These are phyloP conservation scores for Trichoderma breve DNA, from an alignment of 2,329 filamentous ascomycete genomes.

Conservation along the genomic window DNA sequence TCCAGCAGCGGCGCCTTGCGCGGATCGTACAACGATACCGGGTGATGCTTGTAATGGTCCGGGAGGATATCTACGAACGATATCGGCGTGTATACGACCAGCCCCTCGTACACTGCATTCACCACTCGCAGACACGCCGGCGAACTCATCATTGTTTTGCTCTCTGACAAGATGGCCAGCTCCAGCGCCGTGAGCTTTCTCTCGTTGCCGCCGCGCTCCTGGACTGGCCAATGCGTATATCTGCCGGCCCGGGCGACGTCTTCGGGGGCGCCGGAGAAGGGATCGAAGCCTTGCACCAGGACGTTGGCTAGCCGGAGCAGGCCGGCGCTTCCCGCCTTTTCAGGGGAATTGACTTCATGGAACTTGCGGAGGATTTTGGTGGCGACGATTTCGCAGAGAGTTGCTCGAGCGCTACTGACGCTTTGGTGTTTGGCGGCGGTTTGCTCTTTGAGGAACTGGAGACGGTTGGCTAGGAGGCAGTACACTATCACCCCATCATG, in stretches of 20 bases:
- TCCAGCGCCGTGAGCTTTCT: constrained; percentile 66
- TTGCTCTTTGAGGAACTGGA: constrained; percentile 68
- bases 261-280: constrained; percentile 65
- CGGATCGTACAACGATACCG: constrained; percentile 68
- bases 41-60: constrained; percentile 69
- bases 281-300: constrained; percentile 68
- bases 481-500: constrained; percentile 51
- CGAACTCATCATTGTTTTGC: constrained; percentile 64
- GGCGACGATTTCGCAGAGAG: constrained; percentile 67
- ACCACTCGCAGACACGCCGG: constrained; percentile 68
- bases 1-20: constrained; percentile 64
- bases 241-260: constrained; percentile 53
- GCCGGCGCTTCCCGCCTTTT: constrained; percentile 50
- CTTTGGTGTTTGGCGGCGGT: constrained; percentile 65
- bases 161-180: constrained; percentile 69
- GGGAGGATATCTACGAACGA: constrained; percentile 71
- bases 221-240: constrained; percentile 40
- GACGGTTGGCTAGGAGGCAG: constrained; percentile 67
- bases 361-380: constrained; percentile 64
- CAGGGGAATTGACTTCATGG: constrained; percentile 59
- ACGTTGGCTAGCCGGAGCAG: constrained; percentile 66
- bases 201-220: constrained; percentile 41
- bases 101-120: constrained; percentile 66
- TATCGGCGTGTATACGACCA: constrained; percentile 68
- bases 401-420: constrained; percentile 65